Conservation (phyloP, 495 filamentous ascomycete genomes). For the Aspergillus bridgeri region DNA sequence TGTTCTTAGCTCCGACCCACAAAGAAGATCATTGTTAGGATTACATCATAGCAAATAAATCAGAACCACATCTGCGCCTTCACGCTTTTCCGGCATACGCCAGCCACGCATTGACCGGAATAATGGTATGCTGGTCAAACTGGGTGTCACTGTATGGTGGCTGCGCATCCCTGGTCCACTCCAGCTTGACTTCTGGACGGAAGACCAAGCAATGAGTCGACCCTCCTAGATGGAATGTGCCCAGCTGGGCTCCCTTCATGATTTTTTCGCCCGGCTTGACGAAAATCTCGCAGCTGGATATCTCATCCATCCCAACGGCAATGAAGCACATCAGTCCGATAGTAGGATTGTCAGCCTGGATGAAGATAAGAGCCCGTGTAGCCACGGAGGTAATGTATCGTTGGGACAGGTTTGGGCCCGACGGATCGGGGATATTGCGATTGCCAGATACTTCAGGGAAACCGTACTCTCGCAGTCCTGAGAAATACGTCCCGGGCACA, state of each 20-base stretch:
- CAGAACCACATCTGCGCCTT: not conserved
- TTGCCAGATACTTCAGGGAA: conserved; percentile 15
- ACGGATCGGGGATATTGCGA: conserved; percentile 18
- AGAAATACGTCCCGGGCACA: conserved; percentile 57
- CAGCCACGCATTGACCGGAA: conserved; percentile 4
- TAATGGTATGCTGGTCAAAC: not conserved
- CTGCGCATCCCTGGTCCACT: conserved; percentile 1
- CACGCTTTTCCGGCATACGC: not conserved
- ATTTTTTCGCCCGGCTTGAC: not conserved
- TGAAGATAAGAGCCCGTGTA: conserved; percentile 8
- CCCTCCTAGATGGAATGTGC: conserved; percentile 9
- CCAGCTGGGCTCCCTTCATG: conserved; percentile 3
- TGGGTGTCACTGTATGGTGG: not conserved
- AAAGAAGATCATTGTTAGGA: not conserved
- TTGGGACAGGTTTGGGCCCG: conserved; percentile 38
- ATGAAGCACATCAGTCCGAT: conserved; percentile 5
- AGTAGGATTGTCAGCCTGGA: not conserved
- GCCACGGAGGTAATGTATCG: conserved; percentile 51
- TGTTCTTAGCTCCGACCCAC: too few species aligned
- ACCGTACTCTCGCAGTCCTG: conserved; percentile 46
- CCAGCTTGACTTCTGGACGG: not conserved
- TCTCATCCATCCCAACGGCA: conserved; percentile 2
- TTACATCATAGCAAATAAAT: not conserved
- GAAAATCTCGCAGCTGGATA: not conserved
- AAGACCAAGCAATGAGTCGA: conserved; percentile 9